Percentiles rank a stretch among this genome's conserved stretches.
Conservation (phyloP, 768 basidiomycete species). For the Lyophyllum shimeji region DNA sequence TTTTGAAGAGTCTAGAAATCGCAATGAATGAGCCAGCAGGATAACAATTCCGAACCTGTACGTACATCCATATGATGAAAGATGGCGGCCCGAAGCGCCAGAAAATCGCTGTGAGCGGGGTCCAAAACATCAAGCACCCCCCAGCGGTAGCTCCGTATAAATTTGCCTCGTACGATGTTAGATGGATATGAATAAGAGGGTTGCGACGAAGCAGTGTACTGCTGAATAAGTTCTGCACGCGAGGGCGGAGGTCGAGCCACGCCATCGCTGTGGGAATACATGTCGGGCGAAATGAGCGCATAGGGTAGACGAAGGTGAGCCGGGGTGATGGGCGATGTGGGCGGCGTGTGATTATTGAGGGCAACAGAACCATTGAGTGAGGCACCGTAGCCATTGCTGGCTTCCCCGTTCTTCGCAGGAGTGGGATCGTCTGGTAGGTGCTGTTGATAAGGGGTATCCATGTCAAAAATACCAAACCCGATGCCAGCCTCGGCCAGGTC, state of each 20-base stretch:
- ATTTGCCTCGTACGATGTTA: conserved; percentile 61
- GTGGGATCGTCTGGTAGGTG: conserved; percentile 45
- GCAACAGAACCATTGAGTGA: conserved; percentile 53
- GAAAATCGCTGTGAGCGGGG: conserved; percentile 77
- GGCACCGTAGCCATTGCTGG: conserved; percentile 49
- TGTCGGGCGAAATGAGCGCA: conserved; percentile 81
- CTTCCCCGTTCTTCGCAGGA: conserved; percentile 48
- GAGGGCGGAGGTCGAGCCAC: conserved; percentile 55
- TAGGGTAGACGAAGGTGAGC: conserved; percentile 73
- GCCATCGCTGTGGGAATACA: conserved; percentile 83
- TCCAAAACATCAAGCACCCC: conserved; percentile 81
- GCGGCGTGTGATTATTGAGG: conserved; percentile 57
- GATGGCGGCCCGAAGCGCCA: conserved; percentile 72
- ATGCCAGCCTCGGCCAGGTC: conserved; percentile 85
- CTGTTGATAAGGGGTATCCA: conserved; percentile 55
- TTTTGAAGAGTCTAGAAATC: conserved; percentile 72
- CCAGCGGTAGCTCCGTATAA: conserved; percentile 78
- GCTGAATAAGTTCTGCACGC: conserved; percentile 71
- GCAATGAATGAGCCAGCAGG: conserved; percentile 12
- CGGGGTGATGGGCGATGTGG: conserved; percentile 63
- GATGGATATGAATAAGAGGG: conserved; percentile 30
- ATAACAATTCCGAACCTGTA: conserved; percentile 15
- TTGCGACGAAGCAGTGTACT: conserved; percentile 64
- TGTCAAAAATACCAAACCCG: conserved; percentile 88
- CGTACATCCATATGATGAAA: conserved; percentile 89